Base-by-base conservation (phyloP, 805 yeast species). In the Alloascoidea africana region DNA sequence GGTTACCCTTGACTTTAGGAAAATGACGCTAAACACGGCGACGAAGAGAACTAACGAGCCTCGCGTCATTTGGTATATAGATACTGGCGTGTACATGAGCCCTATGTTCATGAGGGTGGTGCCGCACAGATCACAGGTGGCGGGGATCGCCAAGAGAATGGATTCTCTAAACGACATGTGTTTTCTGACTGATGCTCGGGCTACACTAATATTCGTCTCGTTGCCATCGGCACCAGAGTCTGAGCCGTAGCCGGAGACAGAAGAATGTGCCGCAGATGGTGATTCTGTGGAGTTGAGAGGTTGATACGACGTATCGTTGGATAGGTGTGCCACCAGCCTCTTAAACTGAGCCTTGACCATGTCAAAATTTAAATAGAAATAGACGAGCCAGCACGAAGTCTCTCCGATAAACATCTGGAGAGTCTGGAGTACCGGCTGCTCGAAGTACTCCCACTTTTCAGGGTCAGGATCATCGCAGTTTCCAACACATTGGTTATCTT, bases 371-470 rank as follows among this genome's bases (percentile, higher is more conserved):
- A 23, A 23, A 8, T 8, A n/a, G n/a, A 23, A 23, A n/a, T 23
- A 23, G 14, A 65, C 64, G 4, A 66, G 33, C 53, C 63, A 66
- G 37, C 75, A 68, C 17, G 57, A 53, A 27, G 70, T 55, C 49
- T 82, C 93, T 16, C 87, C 93, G 3, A 78, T 52, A 49, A 82
- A 81, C 91, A 82, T 82, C 54, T 82, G 89, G 14, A 78, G 56
- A 2, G 91, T 76, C 52, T 82, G 91, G 27, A 82, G 51, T 4
- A 77, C 84, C 0, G 93, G 91, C 56, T 81, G 87, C 45, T 81
- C 82, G 48, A 79, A 82, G 41, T 58, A 54, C 27, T 58, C 53
- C 35, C 62, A 72, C n/a, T 55, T 52, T 1, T 59, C 41, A 2
- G 55, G 44, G 14, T 66, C 67, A 4, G 70, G 66, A 35, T 55